phyloP scores from a whole-genome alignment of 2,329 filamentous ascomycete species.

The Aspergillus niger region DNA sequence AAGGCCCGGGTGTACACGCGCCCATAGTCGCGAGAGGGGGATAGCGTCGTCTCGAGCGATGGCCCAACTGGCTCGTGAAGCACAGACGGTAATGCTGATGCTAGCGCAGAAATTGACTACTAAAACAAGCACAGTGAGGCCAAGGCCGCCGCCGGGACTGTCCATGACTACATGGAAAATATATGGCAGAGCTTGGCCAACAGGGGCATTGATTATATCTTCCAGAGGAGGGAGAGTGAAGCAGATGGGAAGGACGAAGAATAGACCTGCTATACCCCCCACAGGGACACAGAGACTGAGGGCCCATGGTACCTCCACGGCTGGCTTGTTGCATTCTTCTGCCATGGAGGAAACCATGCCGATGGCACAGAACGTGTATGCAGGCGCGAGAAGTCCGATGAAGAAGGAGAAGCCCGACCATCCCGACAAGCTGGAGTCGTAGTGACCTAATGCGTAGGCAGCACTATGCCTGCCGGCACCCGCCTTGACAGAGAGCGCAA shows the following conservation, averaged over 20 bases:
- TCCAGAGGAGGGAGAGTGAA: constrained; percentile 51
- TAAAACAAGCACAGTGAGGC: constrained; percentile 53
- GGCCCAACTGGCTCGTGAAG: constrained; percentile 51
- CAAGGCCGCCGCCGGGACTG: constrained; percentile 50
- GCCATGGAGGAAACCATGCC: constrained; percentile 67
- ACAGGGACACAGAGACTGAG: constrained; percentile 56
- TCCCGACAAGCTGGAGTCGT: constrained; percentile 58
- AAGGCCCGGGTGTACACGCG: constrained; percentile 36
- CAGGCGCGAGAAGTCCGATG: constrained; percentile 62
- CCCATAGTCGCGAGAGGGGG: constrained; percentile 43
- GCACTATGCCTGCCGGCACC: constrained; percentile 56
- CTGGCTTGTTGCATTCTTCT: constrained; percentile 59
- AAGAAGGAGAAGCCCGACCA: constrained; percentile 64
- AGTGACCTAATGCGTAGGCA: constrained; percentile 57
- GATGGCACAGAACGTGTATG: constrained; percentile 61
- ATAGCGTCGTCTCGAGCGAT: constrained; percentile 50
- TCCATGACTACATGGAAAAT: constrained; percentile 56
- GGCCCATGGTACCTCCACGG: constrained; percentile 55
- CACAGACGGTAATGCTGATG: constrained; percentile 56
- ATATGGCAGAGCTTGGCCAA: constrained; percentile 53
- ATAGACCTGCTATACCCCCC: constrained; percentile 56
- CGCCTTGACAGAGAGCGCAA: constrained; percentile 58
- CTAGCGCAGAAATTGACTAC: constrained; percentile 56
- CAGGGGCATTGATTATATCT: constrained; percentile 49
- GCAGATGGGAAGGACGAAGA: constrained; percentile 60